Base-by-base conservation (phyloP, 176 grass and related monocot genomes). In the Hordeum marinum region DNA sequence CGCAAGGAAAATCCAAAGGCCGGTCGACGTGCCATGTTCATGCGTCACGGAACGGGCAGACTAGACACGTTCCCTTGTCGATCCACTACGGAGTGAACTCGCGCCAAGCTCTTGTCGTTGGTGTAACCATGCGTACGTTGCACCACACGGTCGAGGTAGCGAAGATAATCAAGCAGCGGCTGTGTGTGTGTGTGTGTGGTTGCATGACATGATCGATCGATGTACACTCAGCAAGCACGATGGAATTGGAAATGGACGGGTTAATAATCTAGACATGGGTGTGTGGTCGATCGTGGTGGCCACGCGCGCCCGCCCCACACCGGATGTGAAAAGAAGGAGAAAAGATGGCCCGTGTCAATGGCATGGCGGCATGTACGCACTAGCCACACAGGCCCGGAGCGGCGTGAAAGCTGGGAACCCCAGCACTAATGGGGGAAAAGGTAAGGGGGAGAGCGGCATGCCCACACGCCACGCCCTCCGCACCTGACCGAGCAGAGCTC, bases 141-240 rank as follows among this genome's bases (percentile, higher is more conserved):
- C 34, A 68, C 17, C 15, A 37, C 9, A 35, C 15, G 63, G 17
- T 2, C 24, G 2, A 61, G n/a, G 7, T 21, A n/a, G 20, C 15
- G 0, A 58, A 58, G 12, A 27, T 65, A 35, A 35, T 66, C 2
- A 5, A 5, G 64, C 8, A 36, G 35, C 35, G 7, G 35, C 35
- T 36, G 3, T 2, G 32, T 34, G 32, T 34, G 32, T 29, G 27
- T 65, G 43, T 13, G 11, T 21, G 36, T 70, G 0, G 20, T 13
- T 37, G 68, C 41, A 69, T 10, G 12, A 17, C 8, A 15, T 34
- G 20, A 21, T 24, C 18, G 35, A 70, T 71, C 54, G 35, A 71
- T 72, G 37, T 7, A 72, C 68, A 72, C 68, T 72, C 68, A 72
- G 68, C 68, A 72, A 72, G 68, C 68, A 72, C 36, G 37, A 42